phyloP scores from a whole-genome alignment of 2,329 filamentous ascomycete genomes.

The Phyllosticta citrichinensis region DNA sequence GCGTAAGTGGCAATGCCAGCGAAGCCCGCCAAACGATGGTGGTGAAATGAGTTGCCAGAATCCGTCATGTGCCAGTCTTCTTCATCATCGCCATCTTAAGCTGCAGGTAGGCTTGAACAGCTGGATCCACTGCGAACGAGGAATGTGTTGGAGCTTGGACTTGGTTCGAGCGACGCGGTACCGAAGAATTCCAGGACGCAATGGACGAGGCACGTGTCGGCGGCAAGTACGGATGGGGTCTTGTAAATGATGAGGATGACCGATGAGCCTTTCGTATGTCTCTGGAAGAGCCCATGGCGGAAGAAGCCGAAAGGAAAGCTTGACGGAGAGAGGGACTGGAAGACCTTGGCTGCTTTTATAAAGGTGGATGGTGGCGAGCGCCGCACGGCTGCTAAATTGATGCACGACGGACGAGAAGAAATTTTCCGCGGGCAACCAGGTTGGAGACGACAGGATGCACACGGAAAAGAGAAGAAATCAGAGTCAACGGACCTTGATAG shows the following conservation, averaged over 20 bases:
- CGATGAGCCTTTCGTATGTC: background rate
- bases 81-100: slow-evolving; percentile 11
- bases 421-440: background rate
- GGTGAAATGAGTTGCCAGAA: background rate
- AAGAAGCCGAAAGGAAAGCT: background rate
- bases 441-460: background rate
- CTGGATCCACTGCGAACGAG: slow-evolving; percentile 4
- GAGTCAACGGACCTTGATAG: background rate
- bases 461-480: background rate
- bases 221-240: slow-evolving; percentile 6
- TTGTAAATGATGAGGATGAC: background rate
- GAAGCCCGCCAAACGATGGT: background rate
- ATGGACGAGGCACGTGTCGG: slow-evolving; percentile 8
- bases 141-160: slow-evolving; percentile 4
- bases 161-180: slow-evolving; percentile 11
- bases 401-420: background rate
- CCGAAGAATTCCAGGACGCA: slow-evolving; percentile 12
- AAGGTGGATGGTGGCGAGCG: background rate
- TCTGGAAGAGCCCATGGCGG: background rate
- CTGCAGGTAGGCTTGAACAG: slow-evolving; percentile 9
- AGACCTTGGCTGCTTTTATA: background rate
- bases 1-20: background rate
- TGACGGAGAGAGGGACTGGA: background rate
- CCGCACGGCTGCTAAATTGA: background rate
- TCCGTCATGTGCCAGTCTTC: background rate